A percentile compares a stretch with the other conserved stretches of the same genome.
These are phyloP conservation scores for Phytophthora agathidicida DNA, from an alignment of 352 stramenopile species.

Conservation along the genomic window DNA sequence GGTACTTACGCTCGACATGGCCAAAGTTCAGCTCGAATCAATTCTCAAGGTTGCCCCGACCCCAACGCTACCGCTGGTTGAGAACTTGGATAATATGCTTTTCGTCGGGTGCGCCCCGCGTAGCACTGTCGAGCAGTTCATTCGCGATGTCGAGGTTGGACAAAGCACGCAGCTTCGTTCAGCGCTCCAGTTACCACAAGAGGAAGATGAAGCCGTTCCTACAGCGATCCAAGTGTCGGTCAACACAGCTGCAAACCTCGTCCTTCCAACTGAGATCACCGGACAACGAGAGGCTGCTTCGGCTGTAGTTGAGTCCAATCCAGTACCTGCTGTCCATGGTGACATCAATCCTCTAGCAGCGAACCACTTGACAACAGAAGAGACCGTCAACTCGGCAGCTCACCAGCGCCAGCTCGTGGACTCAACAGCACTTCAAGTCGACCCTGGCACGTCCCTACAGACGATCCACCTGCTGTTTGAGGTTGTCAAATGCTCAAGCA, in stretches of 20 bases:
- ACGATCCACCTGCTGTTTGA: conserved; percentile 79
- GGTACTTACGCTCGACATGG: conserved; percentile 48
- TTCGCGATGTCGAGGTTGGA: not conserved
- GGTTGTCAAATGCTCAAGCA: conserved; percentile 69
- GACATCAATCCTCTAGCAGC: not conserved
- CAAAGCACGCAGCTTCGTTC: not conserved
- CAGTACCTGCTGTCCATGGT: conserved; percentile 1
- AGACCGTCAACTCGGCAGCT: not conserved
- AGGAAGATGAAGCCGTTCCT: not conserved
- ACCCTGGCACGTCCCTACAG: conserved; percentile 57
- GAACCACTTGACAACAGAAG: not conserved
- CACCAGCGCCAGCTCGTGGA: conserved; percentile 38
- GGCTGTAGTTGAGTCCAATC: conserved; percentile 3
- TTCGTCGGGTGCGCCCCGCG: conserved; percentile 57
- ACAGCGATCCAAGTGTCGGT: not conserved
- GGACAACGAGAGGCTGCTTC: not conserved
- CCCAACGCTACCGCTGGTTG: conserved; percentile 49
- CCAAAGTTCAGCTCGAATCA: conserved; percentile 26
- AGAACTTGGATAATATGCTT: conserved; percentile 39
- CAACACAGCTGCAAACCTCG: not conserved
- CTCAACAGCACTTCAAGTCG: conserved; percentile 60
- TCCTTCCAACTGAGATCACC: not conserved
- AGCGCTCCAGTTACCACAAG: conserved; percentile 6
- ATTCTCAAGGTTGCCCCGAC: conserved; percentile 27
- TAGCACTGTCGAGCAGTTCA: conserved; percentile 22